Percentiles rank a stretch among this genome's conserved stretches.
Evolutionary conservation across 106 monocot species (phyloP).

Genomic region (Hemerocallis citrina): DNA sequence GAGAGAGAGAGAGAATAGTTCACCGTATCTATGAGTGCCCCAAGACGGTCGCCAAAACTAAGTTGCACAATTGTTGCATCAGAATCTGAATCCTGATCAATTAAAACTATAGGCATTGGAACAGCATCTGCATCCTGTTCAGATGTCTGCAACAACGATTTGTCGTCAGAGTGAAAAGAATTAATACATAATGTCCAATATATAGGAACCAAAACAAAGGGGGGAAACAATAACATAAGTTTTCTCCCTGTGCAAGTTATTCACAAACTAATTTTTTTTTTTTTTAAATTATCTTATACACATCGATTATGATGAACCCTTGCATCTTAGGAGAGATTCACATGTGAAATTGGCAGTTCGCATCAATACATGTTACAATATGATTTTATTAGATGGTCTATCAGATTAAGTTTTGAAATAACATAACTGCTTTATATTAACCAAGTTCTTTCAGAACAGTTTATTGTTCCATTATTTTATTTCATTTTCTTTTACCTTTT

Average conservation of each 20-base stretch:
- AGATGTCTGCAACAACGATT: slow-evolving; percentile 24
- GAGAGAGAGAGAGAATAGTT: slow-evolving; percentile 1
- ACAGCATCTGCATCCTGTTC: slow-evolving; percentile 39
- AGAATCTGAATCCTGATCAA: slow-evolving; percentile 90
- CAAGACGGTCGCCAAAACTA: slow-evolving; percentile 93
- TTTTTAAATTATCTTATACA: neutral
- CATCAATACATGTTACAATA: neutral
- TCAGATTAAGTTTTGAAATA: neutral
- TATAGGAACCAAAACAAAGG: neutral
- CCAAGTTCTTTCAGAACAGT: neutral
- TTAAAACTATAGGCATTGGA: slow-evolving; percentile 76
- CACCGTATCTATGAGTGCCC: slow-evolving; percentile 90
- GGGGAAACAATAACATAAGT: neutral
- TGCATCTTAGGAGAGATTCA: neutral
- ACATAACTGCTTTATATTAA: neutral
- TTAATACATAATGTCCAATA: neutral
- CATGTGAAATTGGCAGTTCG: neutral
- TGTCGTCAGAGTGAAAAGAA: neutral
- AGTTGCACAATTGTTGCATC: slow-evolving; percentile 85
- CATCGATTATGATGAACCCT: neutral
- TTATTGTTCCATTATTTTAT: neutral
- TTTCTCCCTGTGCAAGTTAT: neutral
- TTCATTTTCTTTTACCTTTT: neutral
- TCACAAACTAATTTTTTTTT: no score
- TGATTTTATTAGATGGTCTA: neutral